These are phyloP conservation scores for Epichloe sylvatica DNA, from an alignment of 2,329 filamentous ascomycete genomes.

Conservation along the genomic window DNA sequence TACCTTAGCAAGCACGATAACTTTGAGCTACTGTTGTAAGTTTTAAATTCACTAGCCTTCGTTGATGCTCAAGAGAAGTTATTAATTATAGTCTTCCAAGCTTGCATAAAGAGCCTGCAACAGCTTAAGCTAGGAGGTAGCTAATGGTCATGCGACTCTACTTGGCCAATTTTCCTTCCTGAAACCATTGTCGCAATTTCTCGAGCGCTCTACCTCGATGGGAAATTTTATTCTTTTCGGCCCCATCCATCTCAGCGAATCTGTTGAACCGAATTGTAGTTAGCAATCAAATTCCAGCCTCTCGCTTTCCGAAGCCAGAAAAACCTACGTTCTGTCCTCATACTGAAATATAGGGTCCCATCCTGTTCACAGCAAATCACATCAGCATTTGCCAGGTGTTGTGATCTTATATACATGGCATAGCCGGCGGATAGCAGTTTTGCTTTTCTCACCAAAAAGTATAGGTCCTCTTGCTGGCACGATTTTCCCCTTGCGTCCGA, in stretches of 20 bases:
- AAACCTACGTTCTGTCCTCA: slow-evolving; percentile 60
- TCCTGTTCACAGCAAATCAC: slow-evolving; percentile 36
- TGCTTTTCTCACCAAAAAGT: slow-evolving; percentile 55
- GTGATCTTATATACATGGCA: background rate
- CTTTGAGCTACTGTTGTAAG: slow-evolving; percentile 68
- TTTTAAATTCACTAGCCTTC: background rate
- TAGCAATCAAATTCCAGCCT: background rate
- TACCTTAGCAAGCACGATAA: slow-evolving; percentile 58
- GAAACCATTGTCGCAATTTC: slow-evolving; percentile 73
- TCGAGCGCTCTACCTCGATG: slow-evolving; percentile 78
- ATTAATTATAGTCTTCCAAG: background rate
- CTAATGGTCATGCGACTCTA: background rate
- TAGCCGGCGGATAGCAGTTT: background rate
- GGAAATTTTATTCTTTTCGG: slow-evolving; percentile 79
- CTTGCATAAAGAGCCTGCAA: background rate
- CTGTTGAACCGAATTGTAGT: slow-evolving; percentile 21
- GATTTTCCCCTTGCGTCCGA: slow-evolving; percentile 49
- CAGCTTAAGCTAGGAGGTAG: too few species aligned
- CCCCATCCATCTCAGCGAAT: slow-evolving; percentile 88
- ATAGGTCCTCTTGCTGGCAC: slow-evolving; percentile 69
- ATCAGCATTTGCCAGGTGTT: background rate
- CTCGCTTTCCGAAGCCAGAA: background rate
- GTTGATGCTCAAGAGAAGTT: background rate
- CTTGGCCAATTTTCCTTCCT: background rate
- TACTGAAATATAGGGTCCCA: slow-evolving; percentile 98